Percentiles rank a stretch among this genome's conserved stretches.
These are phyloP conservation scores for Xylariaceae sp. DNA, from an alignment of 2,329 filamentous ascomycete genomes.

Conservation along the genomic window DNA sequence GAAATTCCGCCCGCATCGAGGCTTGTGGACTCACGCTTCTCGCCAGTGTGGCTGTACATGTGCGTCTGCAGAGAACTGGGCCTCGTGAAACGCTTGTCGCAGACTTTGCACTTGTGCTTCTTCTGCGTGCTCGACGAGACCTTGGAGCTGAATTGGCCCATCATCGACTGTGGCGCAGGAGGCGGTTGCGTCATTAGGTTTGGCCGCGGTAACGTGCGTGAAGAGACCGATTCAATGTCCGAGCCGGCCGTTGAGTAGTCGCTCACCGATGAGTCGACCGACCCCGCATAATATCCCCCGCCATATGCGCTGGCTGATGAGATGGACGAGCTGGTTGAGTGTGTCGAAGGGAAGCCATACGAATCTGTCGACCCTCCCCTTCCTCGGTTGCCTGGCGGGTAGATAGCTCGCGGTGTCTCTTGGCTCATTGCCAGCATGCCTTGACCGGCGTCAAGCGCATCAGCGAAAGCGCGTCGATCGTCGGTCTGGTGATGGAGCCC, in stretches of 20 bases:
- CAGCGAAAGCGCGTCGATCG: constrained; percentile 67
- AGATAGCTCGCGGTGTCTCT: constrained; percentile 86
- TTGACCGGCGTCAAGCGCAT: constrained; percentile 85
- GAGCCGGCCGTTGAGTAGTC: constrained; percentile 89
- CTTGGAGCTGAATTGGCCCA: constrained; percentile 97
- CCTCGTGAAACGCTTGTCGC: constrained; percentile 93
- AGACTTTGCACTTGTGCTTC: constrained; percentile 99
- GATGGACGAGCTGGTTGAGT: constrained; percentile 83
- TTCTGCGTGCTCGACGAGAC: constrained; percentile 93
- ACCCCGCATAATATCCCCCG: constrained; percentile 76
- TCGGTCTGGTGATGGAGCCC: constrained; percentile 44
- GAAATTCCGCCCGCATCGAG: no score
- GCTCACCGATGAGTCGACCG: constrained; percentile 75
- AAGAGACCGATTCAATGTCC: constrained; percentile 73
- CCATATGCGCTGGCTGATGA: constrained; percentile 76
- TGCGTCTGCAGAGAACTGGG: constrained; percentile 93
- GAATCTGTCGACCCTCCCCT: constrained; percentile 68
- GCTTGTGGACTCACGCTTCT: constrained; percentile 71
- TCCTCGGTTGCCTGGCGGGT: constrained; percentile 57
- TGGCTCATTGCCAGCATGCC: constrained; percentile 96
- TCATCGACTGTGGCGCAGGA: constrained; percentile 91
- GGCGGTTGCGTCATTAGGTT: constrained; percentile 58
- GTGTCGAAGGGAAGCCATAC: constrained; percentile 81
- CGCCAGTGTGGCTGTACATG: constrained; percentile 97
- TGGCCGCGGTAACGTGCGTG: constrained; percentile 76